A percentile compares a stretch with the other conserved stretches of the same genome.
Conservation (phyloP, 192 early-diverging fungal genomes). For the Rhizophlyctis rosea region DNA sequence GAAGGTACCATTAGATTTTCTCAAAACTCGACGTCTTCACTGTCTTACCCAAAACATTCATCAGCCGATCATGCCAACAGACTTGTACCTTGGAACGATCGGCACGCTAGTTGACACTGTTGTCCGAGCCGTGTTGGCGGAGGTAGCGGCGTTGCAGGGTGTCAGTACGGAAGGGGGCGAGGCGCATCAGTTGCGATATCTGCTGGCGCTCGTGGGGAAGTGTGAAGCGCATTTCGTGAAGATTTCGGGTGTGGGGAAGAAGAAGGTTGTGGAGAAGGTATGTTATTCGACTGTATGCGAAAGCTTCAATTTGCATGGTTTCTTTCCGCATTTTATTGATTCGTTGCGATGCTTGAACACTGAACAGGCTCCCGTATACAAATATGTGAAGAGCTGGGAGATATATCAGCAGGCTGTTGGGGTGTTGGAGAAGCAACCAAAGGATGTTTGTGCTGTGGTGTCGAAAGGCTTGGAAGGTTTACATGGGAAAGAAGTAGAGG, state of each 20-base stretch:
- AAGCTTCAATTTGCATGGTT: no score
- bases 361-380: conserved; percentile 20
- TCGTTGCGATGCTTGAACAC: no score
- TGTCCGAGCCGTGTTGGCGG: conserved; percentile 14
- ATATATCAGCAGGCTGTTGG: background rate
- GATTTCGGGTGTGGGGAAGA: background rate
- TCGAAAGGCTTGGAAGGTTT: no score
- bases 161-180: conserved; percentile 6
- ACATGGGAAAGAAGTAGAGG: no score
- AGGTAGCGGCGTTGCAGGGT: conserved; percentile 10
- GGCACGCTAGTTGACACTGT: conserved; percentile 33
- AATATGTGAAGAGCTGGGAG: conserved; percentile 17
- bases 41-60: conserved; percentile 2
- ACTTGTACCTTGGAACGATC: conserved; percentile 32
- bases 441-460: no score
- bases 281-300: no score
- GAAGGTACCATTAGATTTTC: conserved; percentile 42
- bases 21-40: background rate
- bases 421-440: no score
- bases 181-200: conserved; percentile 35
- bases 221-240: conserved; percentile 22
- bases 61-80: conserved; percentile 32
- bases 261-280: conserved; percentile 20
- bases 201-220: conserved; percentile 26
- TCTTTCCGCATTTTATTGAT: no score